Conservation (phyloP, 805 yeast genomes). For the Yamadazyma olivae region DNA sequence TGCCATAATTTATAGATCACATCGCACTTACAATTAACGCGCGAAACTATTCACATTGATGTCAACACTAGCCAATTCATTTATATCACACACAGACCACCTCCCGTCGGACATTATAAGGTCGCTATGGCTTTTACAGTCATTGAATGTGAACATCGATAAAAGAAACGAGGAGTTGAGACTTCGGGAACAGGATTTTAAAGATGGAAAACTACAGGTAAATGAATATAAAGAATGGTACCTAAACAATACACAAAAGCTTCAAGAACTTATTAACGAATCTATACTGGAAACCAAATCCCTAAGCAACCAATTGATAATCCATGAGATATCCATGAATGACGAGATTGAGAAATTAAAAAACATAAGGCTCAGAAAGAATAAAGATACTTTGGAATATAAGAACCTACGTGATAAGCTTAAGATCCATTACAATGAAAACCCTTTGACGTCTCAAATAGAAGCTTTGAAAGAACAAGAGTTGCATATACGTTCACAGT, state of each 20-base stretch:
- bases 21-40: too few species aligned
- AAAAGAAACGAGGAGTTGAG: constrained; percentile 12
- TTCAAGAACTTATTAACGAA: constrained; percentile 13
- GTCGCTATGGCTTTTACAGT: constrained; percentile 41
- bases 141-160: constrained; percentile 28
- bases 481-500: constrained; percentile 12
- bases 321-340: constrained; percentile 20
- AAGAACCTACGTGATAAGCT: constrained; percentile 27
- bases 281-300: constrained; percentile 25
- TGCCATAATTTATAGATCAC: too few species aligned
- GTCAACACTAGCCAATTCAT: constrained; percentile 27
- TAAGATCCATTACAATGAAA: constrained; percentile 28
- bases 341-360: constrained; percentile 18
- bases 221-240: background rate
- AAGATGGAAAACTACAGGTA: background rate
- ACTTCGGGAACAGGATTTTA: constrained; percentile 1
- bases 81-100: constrained; percentile 41
- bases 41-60: too few species aligned
- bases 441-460: constrained; percentile 35
- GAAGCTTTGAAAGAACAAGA: constrained; percentile 35
- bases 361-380: constrained; percentile 11
- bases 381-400: constrained; percentile 8
- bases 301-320: constrained; percentile 26
- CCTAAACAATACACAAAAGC: background rate
- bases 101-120: constrained; percentile 42